Evolutionary conservation across 176 grass and related monocot genomes (phyloP).

Genomic region (Carex cristatella): DNA sequence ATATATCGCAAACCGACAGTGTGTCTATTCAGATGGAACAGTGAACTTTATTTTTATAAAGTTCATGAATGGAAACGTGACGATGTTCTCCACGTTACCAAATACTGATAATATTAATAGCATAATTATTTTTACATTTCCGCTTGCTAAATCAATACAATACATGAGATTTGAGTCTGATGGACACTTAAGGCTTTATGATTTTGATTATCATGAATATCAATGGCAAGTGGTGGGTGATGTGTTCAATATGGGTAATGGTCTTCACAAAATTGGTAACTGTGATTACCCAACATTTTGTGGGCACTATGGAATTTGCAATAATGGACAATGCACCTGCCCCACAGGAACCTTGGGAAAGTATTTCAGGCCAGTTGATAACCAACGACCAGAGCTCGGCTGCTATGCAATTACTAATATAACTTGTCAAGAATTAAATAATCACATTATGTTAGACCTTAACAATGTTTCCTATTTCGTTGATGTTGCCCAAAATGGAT

Average conservation of each 20-base stretch:
- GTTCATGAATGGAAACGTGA: not conserved
- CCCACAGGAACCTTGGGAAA: not conserved
- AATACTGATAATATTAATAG: no score
- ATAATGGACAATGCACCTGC: conserved; percentile 2
- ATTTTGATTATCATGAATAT: not conserved
- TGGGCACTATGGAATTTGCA: conserved; percentile 16
- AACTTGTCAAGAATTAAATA: conserved; percentile 22
- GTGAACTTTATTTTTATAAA: not conserved
- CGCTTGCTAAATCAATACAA: not conserved
- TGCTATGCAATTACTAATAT: conserved; percentile 23
- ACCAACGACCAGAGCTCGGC: not conserved
- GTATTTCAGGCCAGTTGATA: not conserved
- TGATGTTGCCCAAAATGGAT: not conserved
- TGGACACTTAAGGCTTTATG: not conserved
- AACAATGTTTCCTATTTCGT: conserved; percentile 6
- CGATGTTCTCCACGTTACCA: no score
- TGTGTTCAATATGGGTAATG: not conserved
- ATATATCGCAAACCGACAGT: no score
- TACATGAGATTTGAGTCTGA: conserved; percentile 10
- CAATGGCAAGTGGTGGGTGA: not conserved
- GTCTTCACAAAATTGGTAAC: not conserved
- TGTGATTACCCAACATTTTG: conserved; percentile 14
- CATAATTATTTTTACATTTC: not conserved
- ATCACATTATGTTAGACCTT: conserved; percentile 4
- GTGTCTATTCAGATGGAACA: no score